Percentiles rank a stretch among this genome's conserved stretches.
phyloP scores from a whole-genome alignment of 2,329 filamentous ascomycete species.

The Aspergillus thermomutatus region DNA sequence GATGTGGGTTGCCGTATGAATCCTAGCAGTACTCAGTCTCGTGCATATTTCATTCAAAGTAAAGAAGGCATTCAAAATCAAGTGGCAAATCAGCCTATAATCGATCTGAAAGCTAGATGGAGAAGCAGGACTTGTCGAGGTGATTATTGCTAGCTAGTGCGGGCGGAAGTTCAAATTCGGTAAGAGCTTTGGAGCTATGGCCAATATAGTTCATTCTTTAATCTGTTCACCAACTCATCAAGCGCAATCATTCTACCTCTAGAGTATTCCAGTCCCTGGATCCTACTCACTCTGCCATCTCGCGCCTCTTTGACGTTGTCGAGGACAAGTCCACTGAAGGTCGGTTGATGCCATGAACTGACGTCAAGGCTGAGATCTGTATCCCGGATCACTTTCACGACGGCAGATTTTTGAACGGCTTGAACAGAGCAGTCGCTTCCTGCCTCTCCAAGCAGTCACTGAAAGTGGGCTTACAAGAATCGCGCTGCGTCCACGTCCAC shows the following conservation, averaged over 20 bases:
- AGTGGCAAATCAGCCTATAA: not conserved
- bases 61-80: not conserved
- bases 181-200: not conserved
- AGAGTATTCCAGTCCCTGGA: not conserved
- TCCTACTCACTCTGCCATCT: not conserved
- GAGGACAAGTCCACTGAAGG: not conserved
- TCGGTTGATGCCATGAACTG: not conserved
- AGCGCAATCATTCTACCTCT: not conserved
- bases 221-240: not conserved
- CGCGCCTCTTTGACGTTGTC: not conserved
- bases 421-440: not conserved
- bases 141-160: not conserved
- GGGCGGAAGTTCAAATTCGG: not conserved
- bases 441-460: not conserved
- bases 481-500: not conserved
- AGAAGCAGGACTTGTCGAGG: not conserved
- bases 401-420: not conserved
- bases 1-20: not conserved
- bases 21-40: not conserved
- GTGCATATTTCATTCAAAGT: not conserved
- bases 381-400: not conserved
- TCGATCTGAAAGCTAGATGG: not conserved
- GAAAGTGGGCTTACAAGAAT: not conserved
- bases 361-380: not conserved
- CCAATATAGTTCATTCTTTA: not conserved